phyloP scores from a whole-genome alignment of 495 filamentous ascomycete species.

The Lentithecium fluviatile region DNA sequence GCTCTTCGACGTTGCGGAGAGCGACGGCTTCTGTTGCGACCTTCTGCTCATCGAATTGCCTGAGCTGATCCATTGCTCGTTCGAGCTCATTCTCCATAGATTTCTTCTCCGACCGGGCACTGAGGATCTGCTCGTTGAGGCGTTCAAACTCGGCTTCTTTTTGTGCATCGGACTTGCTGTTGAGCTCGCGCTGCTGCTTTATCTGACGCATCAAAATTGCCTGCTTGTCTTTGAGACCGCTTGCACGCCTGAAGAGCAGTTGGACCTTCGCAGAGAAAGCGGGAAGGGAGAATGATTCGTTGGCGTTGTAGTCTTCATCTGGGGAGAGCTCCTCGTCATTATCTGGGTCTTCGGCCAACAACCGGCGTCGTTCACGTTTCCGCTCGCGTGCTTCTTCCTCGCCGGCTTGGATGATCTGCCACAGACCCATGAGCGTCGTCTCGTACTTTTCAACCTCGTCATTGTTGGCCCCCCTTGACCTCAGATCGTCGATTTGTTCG shows the following conservation, averaged over 20 bases:
- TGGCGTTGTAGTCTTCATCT: constrained; percentile 43
- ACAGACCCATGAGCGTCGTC: constrained; percentile 63
- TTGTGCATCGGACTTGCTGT: constrained; percentile 55
- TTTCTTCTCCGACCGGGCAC: constrained; percentile 20
- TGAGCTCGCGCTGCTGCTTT: constrained; percentile 87
- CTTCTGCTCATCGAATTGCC: constrained; percentile 19
- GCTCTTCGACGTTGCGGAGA: constrained; percentile 14
- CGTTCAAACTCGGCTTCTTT: constrained; percentile 32
- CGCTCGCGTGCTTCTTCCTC: constrained; percentile 58
- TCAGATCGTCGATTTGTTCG: constrained; percentile 23
- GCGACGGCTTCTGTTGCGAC: constrained; percentile 6
- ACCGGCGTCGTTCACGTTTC: constrained; percentile 52
- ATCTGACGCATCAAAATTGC: constrained; percentile 80
- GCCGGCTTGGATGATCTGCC: constrained; percentile 67
- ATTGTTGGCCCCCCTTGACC: constrained; percentile 28
- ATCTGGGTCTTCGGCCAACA: constrained; percentile 47
- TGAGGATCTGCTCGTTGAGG: constrained; percentile 26
- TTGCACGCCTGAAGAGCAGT: constrained; percentile 63
- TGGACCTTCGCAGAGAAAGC: constrained; percentile 75
- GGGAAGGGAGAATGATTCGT: constrained; percentile 63
- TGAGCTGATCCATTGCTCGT: constrained; percentile 29
- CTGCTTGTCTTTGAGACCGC: constrained; percentile 76
- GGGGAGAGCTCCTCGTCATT: constrained; percentile 47
- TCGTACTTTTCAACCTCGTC: constrained; percentile 57
- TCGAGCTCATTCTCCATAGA: constrained; percentile 27